phyloP scores from a whole-genome alignment of 495 filamentous ascomycete species.

The Trichoderma asperelloides region DNA sequence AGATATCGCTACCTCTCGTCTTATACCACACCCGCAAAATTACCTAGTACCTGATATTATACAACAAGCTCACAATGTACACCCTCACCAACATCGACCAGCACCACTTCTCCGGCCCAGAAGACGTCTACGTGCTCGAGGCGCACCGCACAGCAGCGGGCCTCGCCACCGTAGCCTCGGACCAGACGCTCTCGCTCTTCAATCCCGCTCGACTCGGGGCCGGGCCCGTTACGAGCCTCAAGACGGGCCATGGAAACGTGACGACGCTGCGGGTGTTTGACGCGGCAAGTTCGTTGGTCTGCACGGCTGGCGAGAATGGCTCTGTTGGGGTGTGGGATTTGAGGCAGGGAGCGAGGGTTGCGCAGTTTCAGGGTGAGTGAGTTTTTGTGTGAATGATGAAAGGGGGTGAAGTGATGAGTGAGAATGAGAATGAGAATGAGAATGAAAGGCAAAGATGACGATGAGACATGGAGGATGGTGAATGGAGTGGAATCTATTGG shows the following conservation, averaged over 20 bases:
- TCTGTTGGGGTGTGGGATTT: constrained; percentile 50
- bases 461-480: constrained; percentile 8
- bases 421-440: neutral
- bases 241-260: constrained; percentile 43
- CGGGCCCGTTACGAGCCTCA: constrained; percentile 31
- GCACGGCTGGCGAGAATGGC: constrained; percentile 56
- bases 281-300: constrained; percentile 31
- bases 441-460: constrained; percentile 13
- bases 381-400: constrained; percentile 23
- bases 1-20: neutral
- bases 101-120: constrained; percentile 32
- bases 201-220: constrained; percentile 36
- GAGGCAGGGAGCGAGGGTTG: constrained; percentile 28
- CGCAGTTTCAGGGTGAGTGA: constrained; percentile 31
- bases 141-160: constrained; percentile 36
- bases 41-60: no score
- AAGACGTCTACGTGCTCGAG: constrained; percentile 42
- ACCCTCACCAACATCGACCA: constrained; percentile 30
- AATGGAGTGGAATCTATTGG: constrained; percentile 11
- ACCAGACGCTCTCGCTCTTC: constrained; percentile 48
- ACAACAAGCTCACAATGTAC: constrained; percentile 26
- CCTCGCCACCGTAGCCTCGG: constrained; percentile 40
- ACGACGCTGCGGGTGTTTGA: constrained; percentile 46
- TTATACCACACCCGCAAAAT: neutral
- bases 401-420: constrained; percentile 18